Evolutionary conservation across 2,329 filamentous ascomycete species (phyloP), one percentile per base, ranked within the genome.

Genomic region (Colletotrichum gigasporum): DNA sequence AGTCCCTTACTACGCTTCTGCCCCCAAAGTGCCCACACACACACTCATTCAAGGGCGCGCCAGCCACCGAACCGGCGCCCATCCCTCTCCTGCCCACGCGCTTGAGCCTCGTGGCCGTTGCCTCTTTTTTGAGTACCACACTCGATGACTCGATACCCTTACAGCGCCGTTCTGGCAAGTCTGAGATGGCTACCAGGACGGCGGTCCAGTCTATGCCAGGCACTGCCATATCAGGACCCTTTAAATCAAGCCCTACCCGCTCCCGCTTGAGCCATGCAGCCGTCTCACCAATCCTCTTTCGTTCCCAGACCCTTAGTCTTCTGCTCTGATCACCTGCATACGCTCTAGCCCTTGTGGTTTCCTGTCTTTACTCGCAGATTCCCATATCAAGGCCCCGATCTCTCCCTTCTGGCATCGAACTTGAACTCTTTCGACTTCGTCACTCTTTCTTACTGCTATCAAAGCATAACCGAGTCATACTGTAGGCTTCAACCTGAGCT

Each of bases 241-340:
- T 66, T 41, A 39, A 63, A 37, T 48, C 54, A 63, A 64, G 65
- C 53, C 64, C 16, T 64, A 52, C 47, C 63, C 66, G 63, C 59
- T 54, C 50, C 66, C 66, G 63, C 44, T 55, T 50, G 42, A 35
- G 48, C 55, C 58, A 60, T 55, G 53, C 48, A 26, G 41, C 14
- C 28, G 37, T 52, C 63, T 63, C 32, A 45, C 52, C 18, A 37
- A 60, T 63, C 30, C 47, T 60, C 55, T 30, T 50, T 45, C 63
- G 51, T 42, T 51, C 32, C 30, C 20, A 54, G 51, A 53, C 59
- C 32, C 51, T 22, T 37, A 35, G 67, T 68, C 67, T 65, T 47
- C 65, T 68, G 67, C 65, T 51, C 53, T 44, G 65, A 58, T 68
- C 67, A 68, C 67, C 67, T 68, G 67, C 55, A 60, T 66, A 42